Conservation (phyloP, 208 protist species). For the Angomonas deanei region DNA sequence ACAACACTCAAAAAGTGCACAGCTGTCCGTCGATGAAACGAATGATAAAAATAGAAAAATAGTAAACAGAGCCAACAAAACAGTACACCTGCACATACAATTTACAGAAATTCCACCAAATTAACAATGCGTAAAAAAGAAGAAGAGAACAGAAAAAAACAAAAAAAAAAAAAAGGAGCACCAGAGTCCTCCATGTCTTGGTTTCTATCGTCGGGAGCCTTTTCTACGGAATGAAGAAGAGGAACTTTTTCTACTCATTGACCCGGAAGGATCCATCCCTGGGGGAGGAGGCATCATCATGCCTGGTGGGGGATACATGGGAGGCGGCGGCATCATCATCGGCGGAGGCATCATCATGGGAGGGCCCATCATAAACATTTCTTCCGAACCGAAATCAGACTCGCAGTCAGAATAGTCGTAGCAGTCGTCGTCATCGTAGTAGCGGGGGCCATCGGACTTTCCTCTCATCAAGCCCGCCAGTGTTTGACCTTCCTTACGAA, state of each 20-base stretch:
- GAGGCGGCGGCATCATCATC: background rate
- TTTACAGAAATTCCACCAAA: background rate
- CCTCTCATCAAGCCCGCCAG: background rate
- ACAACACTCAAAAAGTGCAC: no score
- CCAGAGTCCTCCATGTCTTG: background rate
- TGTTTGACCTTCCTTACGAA: background rate
- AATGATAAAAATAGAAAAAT: slow-evolving; percentile 6
- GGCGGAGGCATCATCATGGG: no score
- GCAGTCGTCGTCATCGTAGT: background rate
- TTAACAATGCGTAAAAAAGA: background rate
- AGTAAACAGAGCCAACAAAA: slow-evolving; percentile 3
- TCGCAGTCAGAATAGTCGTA: no score
- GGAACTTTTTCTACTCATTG: background rate
- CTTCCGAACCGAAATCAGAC: no score
- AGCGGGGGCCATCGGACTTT: background rate
- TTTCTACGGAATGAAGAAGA: background rate
- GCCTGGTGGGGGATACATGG: background rate
- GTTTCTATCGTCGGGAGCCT: background rate
- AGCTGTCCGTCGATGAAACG: slow-evolving; percentile 7
- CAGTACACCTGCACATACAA: background rate
- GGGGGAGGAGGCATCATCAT: background rate
- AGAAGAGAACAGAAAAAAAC: background rate
- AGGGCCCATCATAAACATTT: no score
- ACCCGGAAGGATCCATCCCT: background rate
- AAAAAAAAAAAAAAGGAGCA: background rate